Evolutionary conservation across 192 early-diverging fungal genomes (phyloP).

Genomic region (Helicostylum pulchrum): DNA sequence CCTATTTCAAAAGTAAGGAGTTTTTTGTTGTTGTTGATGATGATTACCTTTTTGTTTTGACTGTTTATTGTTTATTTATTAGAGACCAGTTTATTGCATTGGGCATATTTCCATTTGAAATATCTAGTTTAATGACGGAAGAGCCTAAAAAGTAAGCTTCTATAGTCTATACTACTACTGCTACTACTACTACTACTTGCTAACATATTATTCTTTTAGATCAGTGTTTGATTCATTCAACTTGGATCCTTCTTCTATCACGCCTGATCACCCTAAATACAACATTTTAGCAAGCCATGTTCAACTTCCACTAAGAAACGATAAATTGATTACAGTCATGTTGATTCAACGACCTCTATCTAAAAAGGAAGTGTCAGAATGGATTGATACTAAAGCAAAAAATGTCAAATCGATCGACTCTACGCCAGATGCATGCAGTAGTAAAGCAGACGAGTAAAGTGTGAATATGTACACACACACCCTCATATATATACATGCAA

Average conservation of each 20-base stretch:
- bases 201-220: neutral
- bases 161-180: neutral
- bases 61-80: neutral
- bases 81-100: conserved; percentile 36
- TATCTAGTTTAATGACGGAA: conserved; percentile 2
- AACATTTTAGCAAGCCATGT: conserved; percentile 38
- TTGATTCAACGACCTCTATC: conserved; percentile 39
- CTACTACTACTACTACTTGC: neutral
- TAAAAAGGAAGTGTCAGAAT: conserved; percentile 27
- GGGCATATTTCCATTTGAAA: conserved; percentile 9
- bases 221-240: conserved; percentile 25
- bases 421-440: neutral
- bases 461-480: too few species aligned
- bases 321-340: conserved; percentile 27
- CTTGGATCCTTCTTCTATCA: conserved; percentile 30
- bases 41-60: neutral
- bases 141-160: neutral
- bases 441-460: conserved; percentile 5
- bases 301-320: conserved; percentile 17
- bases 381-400: conserved; percentile 13
- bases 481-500: too few species aligned
- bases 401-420: neutral
- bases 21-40: neutral
- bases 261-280: conserved; percentile 26
- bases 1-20: conserved; percentile 29